Conservation (phyloP, 1,284 basidiomycete species). For the Apiotrichum veenhuisii region DNA sequence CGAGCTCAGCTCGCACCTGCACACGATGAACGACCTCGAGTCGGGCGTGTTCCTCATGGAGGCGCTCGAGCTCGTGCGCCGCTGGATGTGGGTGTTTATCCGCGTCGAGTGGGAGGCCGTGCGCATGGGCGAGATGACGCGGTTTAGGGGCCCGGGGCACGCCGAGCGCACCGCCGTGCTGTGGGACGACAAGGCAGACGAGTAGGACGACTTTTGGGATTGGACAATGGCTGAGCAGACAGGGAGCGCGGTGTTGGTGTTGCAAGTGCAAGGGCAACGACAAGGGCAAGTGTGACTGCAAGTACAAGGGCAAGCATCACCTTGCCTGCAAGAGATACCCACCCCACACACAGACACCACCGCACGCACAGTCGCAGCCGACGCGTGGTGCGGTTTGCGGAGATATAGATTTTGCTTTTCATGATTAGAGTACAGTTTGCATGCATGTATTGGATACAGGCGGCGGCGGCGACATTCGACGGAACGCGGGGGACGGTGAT, state of each 20-base stretch:
- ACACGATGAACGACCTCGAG: conserved; percentile 76
- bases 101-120: conserved; percentile 93
- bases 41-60: conserved; percentile 85
- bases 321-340: no score
- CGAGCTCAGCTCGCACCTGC: conserved; percentile 83
- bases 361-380: no score
- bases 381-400: not conserved
- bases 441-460: conserved; percentile 1
- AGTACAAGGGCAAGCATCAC: no score
- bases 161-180: conserved; percentile 14
- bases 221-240: not conserved
- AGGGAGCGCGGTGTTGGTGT: not conserved
- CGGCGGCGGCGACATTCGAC: no score
- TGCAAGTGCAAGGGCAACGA: not conserved
- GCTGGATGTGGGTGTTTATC: conserved; percentile 97
- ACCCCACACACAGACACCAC: not conserved
- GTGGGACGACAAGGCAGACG: conserved; percentile 18
- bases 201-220: not conserved
- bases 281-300: not conserved
- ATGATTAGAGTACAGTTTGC: not conserved
- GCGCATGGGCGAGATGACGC: conserved; percentile 52
- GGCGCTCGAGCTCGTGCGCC: conserved; percentile 76
- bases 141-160: conserved; percentile 16
- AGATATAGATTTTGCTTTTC: not conserved
- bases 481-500: no score